Percentiles rank a stretch among this genome's conserved stretches.
Conservation (phyloP, 2,329 filamentous ascomycete species). For the Fusarium nygamai region DNA sequence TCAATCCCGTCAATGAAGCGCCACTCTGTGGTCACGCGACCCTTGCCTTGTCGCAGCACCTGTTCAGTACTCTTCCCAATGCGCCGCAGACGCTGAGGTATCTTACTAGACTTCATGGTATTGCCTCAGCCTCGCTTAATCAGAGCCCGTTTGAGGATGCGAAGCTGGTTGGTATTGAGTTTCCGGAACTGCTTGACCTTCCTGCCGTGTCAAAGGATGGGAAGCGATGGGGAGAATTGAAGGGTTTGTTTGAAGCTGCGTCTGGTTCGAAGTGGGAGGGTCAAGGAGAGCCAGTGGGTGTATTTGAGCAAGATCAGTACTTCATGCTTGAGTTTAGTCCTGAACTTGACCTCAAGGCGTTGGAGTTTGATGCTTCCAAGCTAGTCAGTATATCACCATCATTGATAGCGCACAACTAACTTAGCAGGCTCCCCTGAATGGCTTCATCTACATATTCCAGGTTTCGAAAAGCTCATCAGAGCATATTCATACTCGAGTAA, state of each 20-base stretch:
- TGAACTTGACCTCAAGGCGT: conserved; percentile 2
- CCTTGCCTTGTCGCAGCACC: not conserved
- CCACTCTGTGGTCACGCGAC: conserved; percentile 9
- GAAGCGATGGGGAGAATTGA: not conserved
- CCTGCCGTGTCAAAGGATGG: accelerated
- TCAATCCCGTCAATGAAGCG: conserved; percentile 4
- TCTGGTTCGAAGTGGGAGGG: not conserved
- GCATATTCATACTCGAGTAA: not conserved
- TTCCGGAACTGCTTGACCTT: not conserved
- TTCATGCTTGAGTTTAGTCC: conserved; percentile 2
- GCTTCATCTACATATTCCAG: conserved; percentile 8
- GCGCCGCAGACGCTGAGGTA: not conserved
- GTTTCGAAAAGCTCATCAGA: not conserved
- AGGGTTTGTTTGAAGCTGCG: not conserved
- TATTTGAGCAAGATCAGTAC: conserved; percentile 10
- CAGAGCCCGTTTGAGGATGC: not conserved
- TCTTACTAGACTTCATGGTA: conserved; percentile 1
- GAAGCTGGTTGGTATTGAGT: conserved; percentile 8
- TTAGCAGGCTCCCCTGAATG: not conserved
- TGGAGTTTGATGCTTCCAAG: not conserved
- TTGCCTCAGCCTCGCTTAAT: not conserved
- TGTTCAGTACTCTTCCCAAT: not conserved
- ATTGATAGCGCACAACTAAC: accelerated
- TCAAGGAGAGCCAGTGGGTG: not conserved
- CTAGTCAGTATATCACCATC: not conserved